Base-by-base conservation (phyloP, 208 protist species). In the Trypanosoma brucei region DNA sequence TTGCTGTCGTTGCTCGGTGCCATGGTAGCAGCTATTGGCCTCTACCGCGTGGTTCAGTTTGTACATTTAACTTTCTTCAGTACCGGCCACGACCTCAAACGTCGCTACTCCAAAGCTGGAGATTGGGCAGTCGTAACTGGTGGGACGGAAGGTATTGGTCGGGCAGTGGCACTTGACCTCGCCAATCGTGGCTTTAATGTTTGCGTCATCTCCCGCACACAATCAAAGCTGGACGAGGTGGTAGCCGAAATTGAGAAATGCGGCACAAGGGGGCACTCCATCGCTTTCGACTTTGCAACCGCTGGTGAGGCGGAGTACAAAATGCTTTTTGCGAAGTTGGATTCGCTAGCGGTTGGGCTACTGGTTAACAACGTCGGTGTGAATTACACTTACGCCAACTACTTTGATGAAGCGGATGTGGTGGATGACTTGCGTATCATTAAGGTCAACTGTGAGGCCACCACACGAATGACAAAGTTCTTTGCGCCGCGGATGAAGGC, bases 301-400 rank as follows among this genome's bases (percentile, higher is more conserved):
- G 79, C 79, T 3, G 88, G 77, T 31, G 42, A 70, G 8, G 36
- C 70, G 44, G 78, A 83, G 55, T 97, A 91, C 64, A 38, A 71
- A 38, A 57, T 57, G 33, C 72, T 97, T n/a, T 81, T 83, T 35
- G 52, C 58, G 1, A 34, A 84, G 64, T 68, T 94, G 2, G 51
- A 84, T 46, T 66, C 56, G 11, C 62, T 91, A 2, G 66, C 77
- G 50, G 84, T 91, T 42, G 78, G 76, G 2, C 67, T 94, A 7
- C 74, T 92, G 36, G 82, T 97, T 9, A 97, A 97, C 69, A 97
- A 97, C 65, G 94, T 97, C 3, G 94, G 94, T 40, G 76, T 97
- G 11, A 96, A 91, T 76, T 97, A 97, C 73, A 72, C 69, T 33
- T 94, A 93, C 69, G 83, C 94, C 34, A 91, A 94, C 75, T 95